Conservation (phyloP, 2,329 filamentous ascomycete genomes). For the Polychaeton citri region DNA sequence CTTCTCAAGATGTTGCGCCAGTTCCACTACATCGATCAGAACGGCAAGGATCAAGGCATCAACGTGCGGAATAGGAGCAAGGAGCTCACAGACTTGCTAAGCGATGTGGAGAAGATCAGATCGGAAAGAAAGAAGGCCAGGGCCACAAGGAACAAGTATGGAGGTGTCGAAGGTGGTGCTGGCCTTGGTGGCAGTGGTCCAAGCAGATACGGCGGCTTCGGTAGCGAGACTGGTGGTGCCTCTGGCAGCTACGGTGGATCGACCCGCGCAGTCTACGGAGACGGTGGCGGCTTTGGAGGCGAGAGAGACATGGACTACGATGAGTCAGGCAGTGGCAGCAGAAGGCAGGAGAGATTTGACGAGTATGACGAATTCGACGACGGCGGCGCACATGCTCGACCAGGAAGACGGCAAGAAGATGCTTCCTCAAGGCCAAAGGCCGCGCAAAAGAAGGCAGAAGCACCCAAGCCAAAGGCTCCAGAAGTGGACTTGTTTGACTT, state of each 20-base stretch:
- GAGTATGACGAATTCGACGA: conserved; percentile 97
- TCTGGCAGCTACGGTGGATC: conserved; percentile 47
- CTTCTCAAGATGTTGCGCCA: conserved; percentile 96
- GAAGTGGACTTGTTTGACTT: conserved; percentile 89
- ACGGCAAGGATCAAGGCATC: conserved; percentile 95
- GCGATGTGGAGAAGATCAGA: conserved; percentile 78
- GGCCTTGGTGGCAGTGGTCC: conserved; percentile 36
- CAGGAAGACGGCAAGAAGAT: conserved; percentile 39
- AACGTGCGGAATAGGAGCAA: conserved; percentile 96
- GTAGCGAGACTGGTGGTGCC: conserved; percentile 51
- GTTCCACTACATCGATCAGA: conserved; percentile 91
- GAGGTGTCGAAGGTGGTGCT: conserved; percentile 75
- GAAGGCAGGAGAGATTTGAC: conserved; percentile 59
- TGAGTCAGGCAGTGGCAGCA: conserved; percentile 51
- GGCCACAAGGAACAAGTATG: conserved; percentile 84
- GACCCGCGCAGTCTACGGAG: conserved; percentile 74
- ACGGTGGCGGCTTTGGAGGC: conserved; percentile 85
- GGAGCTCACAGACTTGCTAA: conserved; percentile 83
- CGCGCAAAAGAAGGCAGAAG: conserved; percentile 50
- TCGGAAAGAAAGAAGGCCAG: conserved; percentile 74
- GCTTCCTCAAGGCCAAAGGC: conserved; percentile 21
- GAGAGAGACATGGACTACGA: conserved; percentile 46
- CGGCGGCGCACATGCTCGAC: conserved; percentile 39
- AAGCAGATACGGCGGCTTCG: conserved; percentile 72
- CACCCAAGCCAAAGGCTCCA: conserved; percentile 71